Evolutionary conservation across 75 land plant species (phyloP), one percentile per base, ranked within the genome.

Genomic region (Pinus albicaulis): DNA sequence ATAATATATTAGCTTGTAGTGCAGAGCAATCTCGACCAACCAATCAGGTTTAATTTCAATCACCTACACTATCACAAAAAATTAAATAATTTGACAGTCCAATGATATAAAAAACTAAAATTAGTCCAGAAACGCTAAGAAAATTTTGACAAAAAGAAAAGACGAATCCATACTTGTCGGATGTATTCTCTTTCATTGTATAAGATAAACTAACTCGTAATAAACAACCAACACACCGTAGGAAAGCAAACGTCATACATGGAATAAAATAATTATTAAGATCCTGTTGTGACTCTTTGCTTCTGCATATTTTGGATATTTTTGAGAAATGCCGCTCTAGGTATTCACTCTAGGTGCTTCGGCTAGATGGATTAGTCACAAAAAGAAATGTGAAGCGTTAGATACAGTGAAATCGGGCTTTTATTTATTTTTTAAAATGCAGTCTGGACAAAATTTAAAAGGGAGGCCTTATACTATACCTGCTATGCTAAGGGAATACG

Each of bases 121-220:
- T 34, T 19, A 57, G 52, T 69, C 3, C 20, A 48, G 61, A 57
- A 73, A 57, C 11, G 59, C 3, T 25, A 48, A 28, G 17, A 62
- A 74, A 63, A 56, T 44, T 22, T 8, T 15, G 5, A 38, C 61
- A 1, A 23, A 44, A 44, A 44, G 48, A 44, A 44, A 57, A 56
- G 72, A 62, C 5, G 55, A 55, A 5, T 23, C 8, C 20, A 64
- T 87, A 93, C 96, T 90, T 94, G 93, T 61, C 99, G 83, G 98
- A 98, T 91, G 76, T 98, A 98, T 78, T n/a, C n/a, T 98, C 99
- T 59, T 98, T 98, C 13, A 94, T 91, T 31, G 98, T 98, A n/a
- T n/a, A n/a, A n/a, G n/a, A 14, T 85, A 79, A 25, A 98, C 98
- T 55, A 98, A 82, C 74, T 98, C 99, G 78, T 95, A 91, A 81